These are phyloP conservation scores for Solanum microdontum DNA, from an alignment of 257 asterid species.

Conservation along the genomic window DNA sequence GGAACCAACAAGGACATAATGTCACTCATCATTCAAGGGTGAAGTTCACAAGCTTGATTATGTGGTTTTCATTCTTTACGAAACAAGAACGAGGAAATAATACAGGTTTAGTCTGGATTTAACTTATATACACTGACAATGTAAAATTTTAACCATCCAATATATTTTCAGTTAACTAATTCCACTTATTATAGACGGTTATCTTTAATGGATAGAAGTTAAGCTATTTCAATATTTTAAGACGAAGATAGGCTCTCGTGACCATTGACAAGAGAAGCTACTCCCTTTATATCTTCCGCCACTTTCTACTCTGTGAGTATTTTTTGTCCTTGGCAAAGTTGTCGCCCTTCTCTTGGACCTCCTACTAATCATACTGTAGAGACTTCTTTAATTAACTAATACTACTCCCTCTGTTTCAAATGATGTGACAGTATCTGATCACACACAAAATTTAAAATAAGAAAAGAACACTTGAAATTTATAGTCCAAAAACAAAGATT, in stretches of 20 bases:
- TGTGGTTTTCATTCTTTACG: neutral
- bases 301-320: conserved; percentile 2
- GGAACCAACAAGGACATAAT: conserved; percentile 16
- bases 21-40: neutral
- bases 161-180: neutral
- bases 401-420: too few relatives aligned
- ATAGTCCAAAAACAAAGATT: too few relatives aligned
- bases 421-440: too few relatives aligned
- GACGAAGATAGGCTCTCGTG: neutral
- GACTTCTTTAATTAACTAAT: too few relatives aligned
- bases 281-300: neutral
- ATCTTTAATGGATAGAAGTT: neutral
- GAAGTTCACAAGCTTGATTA: neutral
- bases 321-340: conserved; percentile 16
- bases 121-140: neutral
- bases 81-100: neutral
- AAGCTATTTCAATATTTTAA: neutral
- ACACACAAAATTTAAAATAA: too few relatives aligned
- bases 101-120: neutral
- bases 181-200: neutral
- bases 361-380: neutral
- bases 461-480: too few relatives aligned
- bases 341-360: neutral
- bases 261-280: neutral
- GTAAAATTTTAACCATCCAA: neutral